phyloP scores from a whole-genome alignment of 2,329 filamentous ascomycete species.

The Waltergamsia citrina region DNA sequence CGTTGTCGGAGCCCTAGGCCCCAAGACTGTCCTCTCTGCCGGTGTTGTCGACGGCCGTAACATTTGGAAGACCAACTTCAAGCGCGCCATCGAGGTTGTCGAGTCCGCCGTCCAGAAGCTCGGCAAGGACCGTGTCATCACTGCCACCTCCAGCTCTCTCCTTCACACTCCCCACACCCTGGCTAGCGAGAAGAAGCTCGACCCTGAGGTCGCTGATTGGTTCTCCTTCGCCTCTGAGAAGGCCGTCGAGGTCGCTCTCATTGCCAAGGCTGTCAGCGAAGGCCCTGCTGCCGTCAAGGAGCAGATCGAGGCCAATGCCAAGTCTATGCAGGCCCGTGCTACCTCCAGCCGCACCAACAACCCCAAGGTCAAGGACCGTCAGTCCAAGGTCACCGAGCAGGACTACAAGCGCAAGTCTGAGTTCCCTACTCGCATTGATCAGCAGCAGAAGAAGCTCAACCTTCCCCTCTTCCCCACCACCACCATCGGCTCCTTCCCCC shows the following conservation, averaged over 20 bases:
- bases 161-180: conserved; percentile 98
- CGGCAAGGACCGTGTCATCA: conserved; percentile 94
- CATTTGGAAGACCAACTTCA: conserved; percentile 99
- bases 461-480: conserved; percentile 97
- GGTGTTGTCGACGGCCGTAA: conserved; percentile 98
- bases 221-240: conserved; percentile 98
- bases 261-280: conserved; percentile 94
- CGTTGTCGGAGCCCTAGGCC: conserved; percentile 72
- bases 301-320: conserved; percentile 93
- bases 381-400: conserved; percentile 72
- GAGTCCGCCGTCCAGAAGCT: conserved; percentile 89
- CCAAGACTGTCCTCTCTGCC: conserved; percentile 83
- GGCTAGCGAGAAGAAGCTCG: conserved; percentile 96
- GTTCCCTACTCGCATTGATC: conserved; percentile 75
- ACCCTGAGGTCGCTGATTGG: conserved; percentile 89
- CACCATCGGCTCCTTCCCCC: conserved; percentile 98
- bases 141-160: conserved; percentile 93
- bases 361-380: conserved; percentile 92
- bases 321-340: conserved; percentile 83
- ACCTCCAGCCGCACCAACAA: conserved; percentile 94
- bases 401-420: conserved; percentile 89
- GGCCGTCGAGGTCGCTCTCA: conserved; percentile 78
- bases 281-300: conserved; percentile 78
- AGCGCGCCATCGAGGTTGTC: conserved; percentile 83
- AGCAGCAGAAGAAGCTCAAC: conserved; percentile 87